Percentiles rank a stretch among this genome's conserved stretches.
phyloP scores from a whole-genome alignment of 2,329 filamentous ascomycete species.

The Calonectria hawksworthii region DNA sequence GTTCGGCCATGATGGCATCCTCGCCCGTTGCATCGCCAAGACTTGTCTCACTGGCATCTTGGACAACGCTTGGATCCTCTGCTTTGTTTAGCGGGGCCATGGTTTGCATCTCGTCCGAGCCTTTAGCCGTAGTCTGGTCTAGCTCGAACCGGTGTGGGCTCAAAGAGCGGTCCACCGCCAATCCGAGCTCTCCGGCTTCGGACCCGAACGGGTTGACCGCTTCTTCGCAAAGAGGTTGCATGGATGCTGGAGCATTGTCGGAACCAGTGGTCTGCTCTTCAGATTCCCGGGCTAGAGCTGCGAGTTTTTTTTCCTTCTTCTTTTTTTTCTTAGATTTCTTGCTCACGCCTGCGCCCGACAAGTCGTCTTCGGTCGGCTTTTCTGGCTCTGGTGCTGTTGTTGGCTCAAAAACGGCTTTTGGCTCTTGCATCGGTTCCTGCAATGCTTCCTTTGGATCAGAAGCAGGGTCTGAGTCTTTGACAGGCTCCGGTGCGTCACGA shows the following conservation, averaged over 20 bases:
- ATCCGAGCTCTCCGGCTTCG: conserved; percentile 21
- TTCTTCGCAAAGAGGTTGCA: conserved; percentile 23
- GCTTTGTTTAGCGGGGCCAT: not conserved
- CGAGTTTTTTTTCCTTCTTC: conserved; percentile 18
- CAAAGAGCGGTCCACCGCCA: conserved; percentile 8
- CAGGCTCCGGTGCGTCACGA: not conserved
- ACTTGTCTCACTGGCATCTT: not conserved
- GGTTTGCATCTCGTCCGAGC: not conserved
- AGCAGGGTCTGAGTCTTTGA: not conserved
- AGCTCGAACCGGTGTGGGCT: conserved; percentile 12
- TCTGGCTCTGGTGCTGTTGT: not conserved
- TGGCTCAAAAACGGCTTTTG: conserved; percentile 4
- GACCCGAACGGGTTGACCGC: conserved; percentile 17
- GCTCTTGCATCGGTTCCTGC: not conserved
- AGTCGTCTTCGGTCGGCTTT: conserved; percentile 18
- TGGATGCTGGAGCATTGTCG: conserved; percentile 2
- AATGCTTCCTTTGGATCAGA: not conserved
- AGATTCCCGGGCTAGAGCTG: conserved; percentile 5
- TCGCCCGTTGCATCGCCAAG: not conserved
- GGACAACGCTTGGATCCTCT: not conserved
- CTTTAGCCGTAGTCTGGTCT: not conserved
- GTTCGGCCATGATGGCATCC: conserved; percentile 15
- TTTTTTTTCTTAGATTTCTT: conserved; percentile 23
- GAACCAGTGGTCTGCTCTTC: conserved; percentile 14
- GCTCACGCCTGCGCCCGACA: conserved; percentile 17